A percentile compares a stretch with the other conserved stretches of the same genome.
phyloP scores from a whole-genome alignment of 208 protist species.

The Wallacemonas sp. region DNA sequence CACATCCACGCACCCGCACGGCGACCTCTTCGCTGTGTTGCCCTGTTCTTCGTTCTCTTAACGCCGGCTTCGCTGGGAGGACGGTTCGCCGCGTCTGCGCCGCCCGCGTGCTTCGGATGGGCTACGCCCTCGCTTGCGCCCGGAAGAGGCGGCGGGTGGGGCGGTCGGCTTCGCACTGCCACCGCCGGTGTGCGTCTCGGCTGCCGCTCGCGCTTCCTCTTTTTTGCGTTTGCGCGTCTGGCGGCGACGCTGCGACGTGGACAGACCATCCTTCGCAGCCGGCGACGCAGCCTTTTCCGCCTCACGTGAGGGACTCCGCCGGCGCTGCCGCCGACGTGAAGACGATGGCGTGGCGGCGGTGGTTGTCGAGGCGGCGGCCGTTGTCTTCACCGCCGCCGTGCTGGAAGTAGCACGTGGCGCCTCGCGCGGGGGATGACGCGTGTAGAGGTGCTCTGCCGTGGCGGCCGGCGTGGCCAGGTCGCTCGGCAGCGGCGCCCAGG shows the following conservation, averaged over 20 bases:
- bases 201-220: too few species aligned
- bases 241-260: background rate
- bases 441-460: constrained; percentile 23
- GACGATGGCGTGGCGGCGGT: too few species aligned
- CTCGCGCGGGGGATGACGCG: background rate
- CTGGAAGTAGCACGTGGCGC: background rate
- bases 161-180: too few species aligned
- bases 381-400: background rate
- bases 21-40: too few species aligned
- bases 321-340: too few species aligned
- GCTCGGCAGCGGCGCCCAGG: constrained; percentile 17
- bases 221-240: too few species aligned
- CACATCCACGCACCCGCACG: too few species aligned
- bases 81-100: background rate
- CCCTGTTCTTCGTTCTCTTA: too few species aligned
- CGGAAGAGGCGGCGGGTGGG: background rate
- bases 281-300: too few species aligned
- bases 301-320: too few species aligned
- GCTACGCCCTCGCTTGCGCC: background rate
- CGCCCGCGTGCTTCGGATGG: background rate
- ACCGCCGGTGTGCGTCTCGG: too few species aligned
- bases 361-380: background rate
- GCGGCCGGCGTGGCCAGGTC: constrained; percentile 19
- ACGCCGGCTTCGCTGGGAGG: background rate
- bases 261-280: too few species aligned